A percentile compares a stretch with the other conserved stretches of the same genome.
These are phyloP conservation scores for Cytospora piceae DNA, from an alignment of 2,329 filamentous ascomycete genomes.

Conservation along the genomic window DNA sequence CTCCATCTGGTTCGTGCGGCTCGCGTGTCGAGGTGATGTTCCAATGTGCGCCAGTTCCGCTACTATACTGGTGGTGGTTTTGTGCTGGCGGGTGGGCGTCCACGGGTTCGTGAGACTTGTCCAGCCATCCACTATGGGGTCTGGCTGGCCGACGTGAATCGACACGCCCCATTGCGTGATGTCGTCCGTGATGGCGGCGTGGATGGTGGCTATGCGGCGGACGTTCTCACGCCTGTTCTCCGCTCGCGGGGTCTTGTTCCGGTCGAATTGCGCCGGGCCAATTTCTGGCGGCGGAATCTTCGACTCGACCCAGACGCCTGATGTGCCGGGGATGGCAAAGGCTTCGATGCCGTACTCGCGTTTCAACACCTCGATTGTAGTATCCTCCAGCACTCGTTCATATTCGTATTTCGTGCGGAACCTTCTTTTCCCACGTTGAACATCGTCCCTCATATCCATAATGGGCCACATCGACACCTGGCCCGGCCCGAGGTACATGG, in stretches of 20 bases:
- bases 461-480: constrained; percentile 29
- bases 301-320: constrained; percentile 29
- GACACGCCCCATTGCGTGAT: constrained; percentile 28
- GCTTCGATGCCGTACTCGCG: constrained; percentile 19
- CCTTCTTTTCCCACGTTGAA: background rate
- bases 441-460: constrained; percentile 20
- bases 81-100: constrained; percentile 19
- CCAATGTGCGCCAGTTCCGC: constrained; percentile 19
- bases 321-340: constrained; percentile 16
- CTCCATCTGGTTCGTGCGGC: background rate
- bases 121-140: constrained; percentile 6
- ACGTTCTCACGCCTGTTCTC: background rate
- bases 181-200: constrained; percentile 16
- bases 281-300: constrained; percentile 15
- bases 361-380: constrained; percentile 21
- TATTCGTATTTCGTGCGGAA: constrained; percentile 21
- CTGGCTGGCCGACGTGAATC: constrained; percentile 27
- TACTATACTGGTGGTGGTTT: constrained; percentile 23
- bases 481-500: constrained; percentile 28
- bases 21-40: background rate
- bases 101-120: constrained; percentile 21
- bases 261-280: background rate
- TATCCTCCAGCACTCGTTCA: constrained; percentile 24
- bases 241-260: background rate
- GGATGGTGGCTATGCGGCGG: constrained; percentile 27